Base-by-base conservation (phyloP, 768 basidiomycete genomes). In the Mycena vitilis region DNA sequence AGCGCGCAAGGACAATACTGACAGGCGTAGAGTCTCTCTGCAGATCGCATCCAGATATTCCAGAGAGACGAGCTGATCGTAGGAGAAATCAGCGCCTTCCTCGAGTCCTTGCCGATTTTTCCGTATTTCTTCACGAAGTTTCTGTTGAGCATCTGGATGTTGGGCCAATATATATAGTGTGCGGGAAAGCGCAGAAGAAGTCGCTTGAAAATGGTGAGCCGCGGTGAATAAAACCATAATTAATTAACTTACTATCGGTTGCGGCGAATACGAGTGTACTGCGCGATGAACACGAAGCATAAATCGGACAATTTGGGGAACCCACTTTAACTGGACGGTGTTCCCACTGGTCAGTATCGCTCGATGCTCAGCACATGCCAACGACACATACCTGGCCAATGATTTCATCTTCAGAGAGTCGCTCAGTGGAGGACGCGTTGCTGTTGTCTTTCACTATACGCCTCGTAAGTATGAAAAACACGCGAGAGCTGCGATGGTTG, bases 11-110 rank as follows among this genome's bases (percentile, higher is more conserved):
- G 23, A 23, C 1, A 15, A 15, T 25, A 57, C 75, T 62, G 57
- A 80, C 78, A 81, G 62, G 38, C 81, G 77, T 37, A 81, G 66
- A 2, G 80, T 81, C 63, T 81, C 81, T 37, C 78, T 73, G 57
- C 75, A 77, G 16, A 81, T 71, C 5, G 81, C 79, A 68, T 81
- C 78, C n/a, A 81, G 70, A 48, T 76, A 78, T 2, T 78, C 75
- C n/a, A 82, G 69, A 0, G 66, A 55, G 15, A 74, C 68, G 11
- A 81, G 64, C 15, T 75, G 68, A 38, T 79, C 79, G 37, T 79
- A 78, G 1, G 63, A 45, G 0, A 52, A 20, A 20, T 60, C 45
- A 78, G 65, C 22, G 70, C 74, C 36, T 16, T 59, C 54, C 48
- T 69, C 8, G 59, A 58, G 40, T 10, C 40, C 11, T 40, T 40